phyloP scores from a whole-genome alignment of 202 grass and related monocot species.

The Carex arenaria region DNA sequence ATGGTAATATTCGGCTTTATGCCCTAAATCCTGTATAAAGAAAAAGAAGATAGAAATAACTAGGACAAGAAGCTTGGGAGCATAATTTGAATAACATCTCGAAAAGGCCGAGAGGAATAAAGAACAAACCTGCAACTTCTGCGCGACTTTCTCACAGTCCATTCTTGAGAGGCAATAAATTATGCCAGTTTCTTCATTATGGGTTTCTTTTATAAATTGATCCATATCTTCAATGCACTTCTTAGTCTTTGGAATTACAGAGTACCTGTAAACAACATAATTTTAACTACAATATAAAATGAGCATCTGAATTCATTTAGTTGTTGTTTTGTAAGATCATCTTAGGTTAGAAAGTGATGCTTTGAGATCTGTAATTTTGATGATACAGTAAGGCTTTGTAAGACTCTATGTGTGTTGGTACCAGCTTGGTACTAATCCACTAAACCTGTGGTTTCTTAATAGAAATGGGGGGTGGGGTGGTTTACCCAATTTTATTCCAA shows the following conservation, averaged over 20 bases:
- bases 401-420: no score
- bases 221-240: conserved; percentile 85
- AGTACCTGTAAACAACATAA: conserved; percentile 53
- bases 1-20: conserved; percentile 68
- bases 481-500: no score
- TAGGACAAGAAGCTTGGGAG: conserved; percentile 12
- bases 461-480: no score
- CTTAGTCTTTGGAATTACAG: conserved; percentile 72
- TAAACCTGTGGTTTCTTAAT: no score
- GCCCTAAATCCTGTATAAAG: conserved; percentile 60
- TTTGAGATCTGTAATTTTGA: no score
- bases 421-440: no score
- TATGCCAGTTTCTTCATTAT: conserved; percentile 78
- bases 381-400: no score
- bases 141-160: conserved; percentile 97
- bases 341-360: no score
- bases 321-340: no score
- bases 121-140: conserved; percentile 56
- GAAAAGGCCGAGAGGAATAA: conserved; percentile 14
- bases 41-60: conserved; percentile 9
- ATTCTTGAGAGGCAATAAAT: conserved; percentile 97
- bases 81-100: conserved; percentile 3
- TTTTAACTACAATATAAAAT: conserved; percentile 22
- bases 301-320: not conserved
- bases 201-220: conserved; percentile 59